Base-by-base conservation (phyloP, 73 alveolate species). In the Paramecium caudatum region DNA sequence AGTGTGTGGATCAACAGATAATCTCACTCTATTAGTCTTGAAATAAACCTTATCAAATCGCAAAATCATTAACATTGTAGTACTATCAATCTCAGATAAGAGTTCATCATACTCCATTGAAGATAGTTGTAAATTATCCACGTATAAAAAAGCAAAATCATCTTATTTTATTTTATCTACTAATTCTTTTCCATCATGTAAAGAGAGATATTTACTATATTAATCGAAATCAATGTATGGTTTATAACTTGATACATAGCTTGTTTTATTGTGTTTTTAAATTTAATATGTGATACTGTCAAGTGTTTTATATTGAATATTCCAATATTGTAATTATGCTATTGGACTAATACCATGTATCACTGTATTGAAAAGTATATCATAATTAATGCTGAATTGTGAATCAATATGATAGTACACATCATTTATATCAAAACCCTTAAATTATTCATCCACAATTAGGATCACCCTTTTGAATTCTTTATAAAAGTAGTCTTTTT, bases 281-380 rank as follows among this genome's bases (percentile, higher is more conserved):
- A 68, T 17, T 36, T 68, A 34, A 5, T 68, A 34, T 32, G 50
- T 68, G 6, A 68, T 43, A 68, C 61, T 34, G 34, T 68, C 84
- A 32, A 68, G 4, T 4, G 47, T 68, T 37, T 25, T 9, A 33
- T 68, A 68, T 68, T 68, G 16, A 12, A 68, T 37, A 74, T 74
- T 39, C 88, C 88, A 74, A 74, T 74, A 74, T 74, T 74, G 47
- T 74, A 74, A 74, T 74, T 74, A 74, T 39, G 88, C 88, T 8
- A 74, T 27, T 12, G 88, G 88, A 16, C 69, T 39, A 39, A 74
- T 74, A 39, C 88, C 88, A 6, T 74, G 43, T 10, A 74, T 39
- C 6, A 74, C 47, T 1, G 69, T 74, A 41, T 74, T 39, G 3
- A 21, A 37, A 12, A 74, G 19, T 21, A 37, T 74, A 36, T 37